Evolutionary conservation across 306 rosid species (phyloP), one percentile per base, ranked within the genome.

Genomic region (Quercus wislizeni): DNA sequence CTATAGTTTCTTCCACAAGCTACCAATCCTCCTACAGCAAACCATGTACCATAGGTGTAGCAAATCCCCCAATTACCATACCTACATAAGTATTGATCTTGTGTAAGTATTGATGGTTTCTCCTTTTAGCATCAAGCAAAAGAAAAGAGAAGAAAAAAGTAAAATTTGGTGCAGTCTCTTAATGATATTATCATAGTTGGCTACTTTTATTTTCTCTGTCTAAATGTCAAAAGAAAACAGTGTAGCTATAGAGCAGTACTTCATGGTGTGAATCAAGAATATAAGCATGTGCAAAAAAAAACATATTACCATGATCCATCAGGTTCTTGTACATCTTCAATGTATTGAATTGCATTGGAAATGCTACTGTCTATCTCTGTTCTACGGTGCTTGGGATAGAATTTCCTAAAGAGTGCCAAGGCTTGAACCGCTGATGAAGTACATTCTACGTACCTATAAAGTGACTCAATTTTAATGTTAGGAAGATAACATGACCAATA

Each of bases 11-110:
- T 87, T 25, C 90, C 93, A 72, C 79, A 86, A 2, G 89, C 83
- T 18, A 65, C 73, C 67, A 90, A 55, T 63, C 84, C 97, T 73
- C 78, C 88, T 15, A 88, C 85, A 6, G 79, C 92, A 84, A 89
- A 91, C 97, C 96, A 91, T 2, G 95, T 84, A 31, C 87, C 96
- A 35, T 93, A 93, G 0, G 94, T 93, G 82, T 88, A 93, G 79
- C 96, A 93, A 63, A 93, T 83, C 28, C 94, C 97, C 96, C 97
- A 93, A 75, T 90, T 77, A 11, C 97, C 97, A 23, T 89, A 89
- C 97, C 94, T 92, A 46, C 35, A 41, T 21, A 71, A 75, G 27
- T 31, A 6, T 11, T 61, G 33, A 43, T 68, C 2, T 71, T 25
- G 20, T 2, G 25, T 61, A 58, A 49, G 52, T 46, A 46, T 11